These are phyloP conservation scores for Gentiana dahurica DNA, from an alignment of 257 asterid genomes.

Conservation along the genomic window DNA sequence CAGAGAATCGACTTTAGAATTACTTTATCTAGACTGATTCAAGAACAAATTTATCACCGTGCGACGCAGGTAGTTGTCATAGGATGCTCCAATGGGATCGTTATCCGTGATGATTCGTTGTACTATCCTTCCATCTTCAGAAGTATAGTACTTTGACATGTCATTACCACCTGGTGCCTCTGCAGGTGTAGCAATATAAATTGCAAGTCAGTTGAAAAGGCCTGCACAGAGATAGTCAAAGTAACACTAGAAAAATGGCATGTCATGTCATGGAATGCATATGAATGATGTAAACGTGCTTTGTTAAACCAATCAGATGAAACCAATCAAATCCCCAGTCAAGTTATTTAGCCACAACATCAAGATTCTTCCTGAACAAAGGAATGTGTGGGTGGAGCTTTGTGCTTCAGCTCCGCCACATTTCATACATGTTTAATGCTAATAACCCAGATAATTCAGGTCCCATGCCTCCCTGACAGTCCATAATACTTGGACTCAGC, in stretches of 20 bases:
- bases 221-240: background rate
- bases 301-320: no score
- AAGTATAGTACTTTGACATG: slow-evolving; percentile 27
- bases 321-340: background rate
- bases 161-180: slow-evolving; percentile 57
- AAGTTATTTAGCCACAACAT: background rate
- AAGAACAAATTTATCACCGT: slow-evolving; percentile 29
- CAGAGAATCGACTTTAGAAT: background rate
- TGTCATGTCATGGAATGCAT: background rate
- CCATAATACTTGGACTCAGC: no score
- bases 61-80: slow-evolving; percentile 66
- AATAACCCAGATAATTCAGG: no score
- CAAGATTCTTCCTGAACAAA: background rate
- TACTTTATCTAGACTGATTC: slow-evolving; percentile 7
- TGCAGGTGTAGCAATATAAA: slow-evolving; percentile 7
- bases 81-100: slow-evolving; percentile 69
- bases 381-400: background rate
- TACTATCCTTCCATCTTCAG: slow-evolving; percentile 40
- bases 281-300: no score
- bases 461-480: no score
- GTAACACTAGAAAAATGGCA: background rate
- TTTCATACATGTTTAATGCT: no score
- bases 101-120: slow-evolving; percentile 45
- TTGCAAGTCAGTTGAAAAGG: background rate
- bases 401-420: no score